A percentile compares a stretch with the other conserved stretches of the same genome.
These are phyloP conservation scores for Wallacemonas sp. DNA, from an alignment of 208 protist species.

Conservation along the genomic window DNA sequence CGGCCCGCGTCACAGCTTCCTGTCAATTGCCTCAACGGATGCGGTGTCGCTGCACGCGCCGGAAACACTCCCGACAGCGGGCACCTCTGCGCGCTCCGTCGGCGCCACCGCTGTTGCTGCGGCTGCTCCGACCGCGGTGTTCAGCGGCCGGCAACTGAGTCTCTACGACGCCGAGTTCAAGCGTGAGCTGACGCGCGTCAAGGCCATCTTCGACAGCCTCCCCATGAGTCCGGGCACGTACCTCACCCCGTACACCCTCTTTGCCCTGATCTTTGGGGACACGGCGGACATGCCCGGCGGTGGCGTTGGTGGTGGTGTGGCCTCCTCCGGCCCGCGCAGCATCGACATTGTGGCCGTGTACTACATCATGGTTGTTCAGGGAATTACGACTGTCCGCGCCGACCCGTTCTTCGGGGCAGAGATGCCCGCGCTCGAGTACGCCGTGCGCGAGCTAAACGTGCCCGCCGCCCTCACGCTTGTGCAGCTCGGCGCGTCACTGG, in stretches of 20 bases:
- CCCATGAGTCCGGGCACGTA: conserved; percentile 49
- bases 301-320: not conserved
- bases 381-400: conserved; percentile 49
- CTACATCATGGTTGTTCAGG: conserved; percentile 50
- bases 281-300: not conserved
- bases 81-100: too few species aligned
- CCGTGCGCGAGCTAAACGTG: conserved; percentile 35
- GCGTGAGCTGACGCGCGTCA: conserved; percentile 44
- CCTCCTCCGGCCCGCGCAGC: not conserved
- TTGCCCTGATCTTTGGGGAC: conserved; percentile 47
- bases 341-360: conserved; percentile 41
- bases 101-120: not conserved
- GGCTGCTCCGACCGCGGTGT: not conserved
- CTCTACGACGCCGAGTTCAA: conserved; percentile 51
- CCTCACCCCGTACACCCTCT: conserved; percentile 61
- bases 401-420: conserved; percentile 45
- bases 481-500: conserved; percentile 51
- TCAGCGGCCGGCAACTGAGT: conserved; percentile 33
- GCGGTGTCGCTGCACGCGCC: too few species aligned
- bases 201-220: conserved; percentile 46
- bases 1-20: not conserved
- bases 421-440: conserved; percentile 66
- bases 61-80: too few species aligned
- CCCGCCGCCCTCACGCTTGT: conserved; percentile 48
- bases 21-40: not conserved